Percentiles rank a stretch among this genome's conserved stretches.
These are phyloP conservation scores for Yamadazyma dushanensis DNA, from an alignment of 1,139 yeast genomes.

Conservation along the genomic window DNA sequence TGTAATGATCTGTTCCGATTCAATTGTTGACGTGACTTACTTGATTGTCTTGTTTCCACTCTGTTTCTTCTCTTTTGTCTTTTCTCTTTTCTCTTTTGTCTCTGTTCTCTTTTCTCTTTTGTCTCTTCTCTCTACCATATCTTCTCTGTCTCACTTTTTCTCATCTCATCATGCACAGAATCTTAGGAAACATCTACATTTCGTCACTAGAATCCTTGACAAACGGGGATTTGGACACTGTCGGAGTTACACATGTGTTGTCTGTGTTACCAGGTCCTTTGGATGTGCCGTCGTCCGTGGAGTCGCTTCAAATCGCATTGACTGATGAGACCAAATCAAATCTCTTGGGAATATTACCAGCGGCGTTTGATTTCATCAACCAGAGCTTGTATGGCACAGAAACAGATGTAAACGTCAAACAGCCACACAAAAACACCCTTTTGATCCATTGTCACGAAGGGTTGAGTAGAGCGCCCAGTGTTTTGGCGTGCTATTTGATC, in stretches of 20 bases:
- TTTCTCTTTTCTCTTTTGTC: no score
- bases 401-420: conserved; percentile 13
- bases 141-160: no score
- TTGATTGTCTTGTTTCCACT: no score
- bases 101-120: no score
- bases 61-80: no score
- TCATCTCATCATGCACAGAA: conserved; percentile 29
- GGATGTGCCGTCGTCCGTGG: conserved; percentile 43
- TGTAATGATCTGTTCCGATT: no score
- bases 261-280: conserved; percentile 68
- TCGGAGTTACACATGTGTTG: conserved; percentile 65
- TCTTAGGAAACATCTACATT: conserved; percentile 65
- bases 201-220: conserved; percentile 59
- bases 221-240: conserved; percentile 40
- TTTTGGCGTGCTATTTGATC: conserved; percentile 80
- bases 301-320: conserved; percentile 56
- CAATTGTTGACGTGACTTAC: no score
- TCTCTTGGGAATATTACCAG: conserved; percentile 59
- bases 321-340: conserved; percentile 69
- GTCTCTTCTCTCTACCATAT: no score
- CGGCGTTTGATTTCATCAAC: conserved; percentile 67
- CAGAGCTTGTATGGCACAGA: conserved; percentile 45
- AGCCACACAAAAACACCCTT: conserved; percentile 45
- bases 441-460: conserved; percentile 86
- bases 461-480: conserved; percentile 73